Percentiles rank a stretch among this genome's conserved stretches.
These are phyloP conservation scores for Cercophora samala DNA, from an alignment of 495 filamentous ascomycete species.

Conservation along the genomic window DNA sequence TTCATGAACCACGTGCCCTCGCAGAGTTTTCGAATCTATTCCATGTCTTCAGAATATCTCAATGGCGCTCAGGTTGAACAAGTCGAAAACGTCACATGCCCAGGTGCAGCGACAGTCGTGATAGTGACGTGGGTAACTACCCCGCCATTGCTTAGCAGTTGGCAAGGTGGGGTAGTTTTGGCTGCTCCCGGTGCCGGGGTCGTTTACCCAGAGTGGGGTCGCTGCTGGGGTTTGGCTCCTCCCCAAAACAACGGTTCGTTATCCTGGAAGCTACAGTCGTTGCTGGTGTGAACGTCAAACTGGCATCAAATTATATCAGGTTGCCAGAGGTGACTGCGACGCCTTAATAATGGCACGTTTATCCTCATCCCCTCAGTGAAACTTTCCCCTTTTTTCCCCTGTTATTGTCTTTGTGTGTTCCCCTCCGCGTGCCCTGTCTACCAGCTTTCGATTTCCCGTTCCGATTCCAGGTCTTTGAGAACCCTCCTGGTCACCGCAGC, in stretches of 20 bases:
- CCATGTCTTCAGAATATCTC: background rate
- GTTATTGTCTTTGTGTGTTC: conserved; percentile 7
- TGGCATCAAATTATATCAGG: conserved; percentile 17
- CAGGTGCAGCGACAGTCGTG: conserved; percentile 11
- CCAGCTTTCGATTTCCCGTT: background rate
- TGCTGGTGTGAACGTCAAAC: conserved; percentile 9
- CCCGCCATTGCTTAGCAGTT: conserved; percentile 1
- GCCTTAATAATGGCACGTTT: conserved; percentile 10
- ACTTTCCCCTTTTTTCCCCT: background rate
- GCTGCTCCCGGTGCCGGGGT: background rate
- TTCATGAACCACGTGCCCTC: background rate
- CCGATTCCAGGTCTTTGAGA: background rate
- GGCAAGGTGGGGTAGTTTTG: conserved; percentile 6
- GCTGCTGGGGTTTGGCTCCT: background rate
- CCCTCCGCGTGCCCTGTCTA: background rate
- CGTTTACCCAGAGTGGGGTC: conserved; percentile 8
- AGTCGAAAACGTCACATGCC: conserved; percentile 15
- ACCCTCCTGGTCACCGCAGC: background rate
- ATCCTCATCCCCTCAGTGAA: conserved; percentile 3
- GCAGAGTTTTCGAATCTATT: background rate
- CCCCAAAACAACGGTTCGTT: conserved; percentile 1
- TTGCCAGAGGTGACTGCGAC: background rate
- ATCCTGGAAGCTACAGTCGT: background rate
- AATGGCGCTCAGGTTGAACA: background rate
- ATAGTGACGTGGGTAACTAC: conserved; percentile 4